Evolutionary conservation across 352 stramenopile species (phyloP), one percentile per base, ranked within the genome.

Genomic region (Phytophthora quininea): DNA sequence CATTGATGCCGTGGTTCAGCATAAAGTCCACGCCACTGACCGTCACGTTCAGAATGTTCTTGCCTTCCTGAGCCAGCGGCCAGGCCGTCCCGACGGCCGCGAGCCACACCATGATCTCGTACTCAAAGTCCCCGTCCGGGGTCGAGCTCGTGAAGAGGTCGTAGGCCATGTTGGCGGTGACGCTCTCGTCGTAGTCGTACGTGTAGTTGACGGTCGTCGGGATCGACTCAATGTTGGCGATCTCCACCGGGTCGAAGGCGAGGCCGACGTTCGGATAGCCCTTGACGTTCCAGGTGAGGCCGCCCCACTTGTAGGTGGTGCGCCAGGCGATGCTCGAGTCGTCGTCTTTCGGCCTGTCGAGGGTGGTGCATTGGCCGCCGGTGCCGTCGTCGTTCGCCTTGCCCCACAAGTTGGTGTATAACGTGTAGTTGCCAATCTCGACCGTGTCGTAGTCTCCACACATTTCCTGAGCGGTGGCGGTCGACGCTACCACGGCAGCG

Each of bases 351-450:
- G 37, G 31, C 15, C 47, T 71, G 51, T 67, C 32, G 15, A 71
- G 38, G 9, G 50, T 63, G 12, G 67, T 74, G 50, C 61, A 74
- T 29, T 74, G 67, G 6, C 66, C 46, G 7, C 67, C 67, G 19
- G 67, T 71, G 7, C 61, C 65, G 3, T 61, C 50, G 53, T 69
- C 67, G 27, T 73, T 65, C 11, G 57, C 67, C 42, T 66, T 63
- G 55, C 61, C 64, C 73, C 73, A 80, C 4, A 77, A 61, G 45
- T 80, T 77, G 54, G 77, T 77, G 69, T 80, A 77, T 9, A 80
- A 30, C 38, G 67, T 80, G 65, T 73, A 80, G 46, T 74, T 72
- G 52, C 64, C 69, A 5, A 71, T 58, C 30, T 53, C 58, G 10
- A 43, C 43, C 19, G 56, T 71, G 42, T 71, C 73, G 69, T 69